Base-by-base conservation (phyloP, 331 rosid genomes). In the Phaseolus coccineus region DNA sequence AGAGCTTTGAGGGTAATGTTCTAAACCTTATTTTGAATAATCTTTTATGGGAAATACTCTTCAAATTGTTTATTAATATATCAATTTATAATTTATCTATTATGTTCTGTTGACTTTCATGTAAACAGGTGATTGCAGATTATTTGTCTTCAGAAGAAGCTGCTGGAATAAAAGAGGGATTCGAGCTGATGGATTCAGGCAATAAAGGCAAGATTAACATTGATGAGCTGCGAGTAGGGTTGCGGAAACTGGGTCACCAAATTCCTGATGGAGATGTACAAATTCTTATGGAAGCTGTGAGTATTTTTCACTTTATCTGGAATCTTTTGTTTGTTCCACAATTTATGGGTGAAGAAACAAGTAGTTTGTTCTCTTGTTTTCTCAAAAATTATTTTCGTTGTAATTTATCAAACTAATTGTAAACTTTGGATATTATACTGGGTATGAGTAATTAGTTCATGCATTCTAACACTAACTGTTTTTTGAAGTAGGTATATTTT, bases 1-100 rank as follows among this genome's bases (percentile, higher is more conserved):
- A 77, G 70, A 31, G 85, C 85, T 40, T 44, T 82, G 31, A 77
- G 85, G 85, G 85, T 82, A 82, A 69, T 76, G 42, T 82, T 82
- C 50, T 48, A 30, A 81, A 30, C 53, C 40, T 5, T 61, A 74
- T 46, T 19, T 19, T 59, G 51, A 42, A 55, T 30, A 53, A 19
- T 65, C 12, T 52, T 19, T 19, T 42, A 28, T 75, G 65, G 12
- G 39, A 15, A 76, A 37, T 19, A 12, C 4, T 69, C 52, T 61
- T 24, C 31, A 30, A 50, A 58, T 42, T 69, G 30, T 25, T 69
- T 69, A 61, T 70, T 55, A 37, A 30, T 71, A 37, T 28, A 48
- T 13, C 37, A 16, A 16, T 70, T 74, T 51, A 22, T 15, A 31
- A 44, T 42, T 69, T 31, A 27, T 61, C 63, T 37, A 51, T 62